Evolutionary conservation across 1,284 basidiomycete species (phyloP), one percentile per base, ranked within the genome.

Genomic region (Cystobasidium sp.): DNA sequence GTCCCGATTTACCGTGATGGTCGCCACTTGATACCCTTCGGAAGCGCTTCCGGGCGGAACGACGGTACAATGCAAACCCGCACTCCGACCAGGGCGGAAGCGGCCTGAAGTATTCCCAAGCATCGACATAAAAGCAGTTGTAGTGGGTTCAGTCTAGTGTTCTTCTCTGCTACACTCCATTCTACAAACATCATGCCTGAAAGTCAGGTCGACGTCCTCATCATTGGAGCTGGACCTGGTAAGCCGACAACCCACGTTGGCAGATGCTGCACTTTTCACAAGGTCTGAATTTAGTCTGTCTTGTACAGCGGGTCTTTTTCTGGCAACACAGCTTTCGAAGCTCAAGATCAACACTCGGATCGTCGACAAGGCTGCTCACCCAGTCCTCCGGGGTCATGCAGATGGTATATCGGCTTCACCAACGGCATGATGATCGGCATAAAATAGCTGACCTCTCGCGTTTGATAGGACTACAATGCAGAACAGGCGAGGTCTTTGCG

Each of bases 401-500:
- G 79, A 80, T 56, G 79, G 76, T 77, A 44, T 47, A 74, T 64
- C 6, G 20, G 8, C 31, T 22, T 3, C 47, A 16, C 10, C 14
- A 43, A 37, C 44, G 47, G 47, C 7, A 18, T 6, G 14, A 59
- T 22, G 72, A 24, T 9, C 18, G 20, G 49, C 20, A 46, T 47
- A 31, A 43, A 9, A 16, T n/a, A 41, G 8, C 37, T 43, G 10
- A 56, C 39, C 49, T 24, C 31, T 18, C 9, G 20, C 51, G 31
- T 20, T 22, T 37, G 1, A 43, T 37, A 66, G 56, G 71, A 8
- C 67, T 77, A 51, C 78, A 78, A 74, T 79, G 77, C 75, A 77
- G 80, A 8, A 81, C 80, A 2, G 78, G 79, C 68, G 80, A 81
- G 72, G 79, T 81, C 37, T 80, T 80, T 58, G 76, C 91, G 88